phyloP scores from a whole-genome alignment of 805 yeast species.

The Suhomyces prunicola region DNA sequence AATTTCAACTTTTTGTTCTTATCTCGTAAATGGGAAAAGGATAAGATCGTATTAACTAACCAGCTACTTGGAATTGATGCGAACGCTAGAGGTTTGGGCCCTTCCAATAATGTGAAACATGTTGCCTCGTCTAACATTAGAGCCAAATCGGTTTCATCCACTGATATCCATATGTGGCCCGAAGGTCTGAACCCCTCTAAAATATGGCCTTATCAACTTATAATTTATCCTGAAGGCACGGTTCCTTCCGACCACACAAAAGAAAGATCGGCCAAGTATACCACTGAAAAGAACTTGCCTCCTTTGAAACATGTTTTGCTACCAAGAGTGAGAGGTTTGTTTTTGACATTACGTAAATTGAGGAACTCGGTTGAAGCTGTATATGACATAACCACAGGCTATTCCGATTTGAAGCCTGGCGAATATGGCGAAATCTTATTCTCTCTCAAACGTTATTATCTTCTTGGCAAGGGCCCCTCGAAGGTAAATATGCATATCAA shows the following conservation, averaged over 20 bases:
- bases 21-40: slow-evolving; percentile 83
- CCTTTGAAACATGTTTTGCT: slow-evolving; percentile 62
- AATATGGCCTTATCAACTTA: slow-evolving; percentile 53
- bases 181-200: slow-evolving; percentile 19
- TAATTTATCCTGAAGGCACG: slow-evolving; percentile 94
- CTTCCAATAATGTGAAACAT: slow-evolving; percentile 40
- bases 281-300: slow-evolving; percentile 47
- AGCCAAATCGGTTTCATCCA: background rate
- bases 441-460: slow-evolving; percentile 59
- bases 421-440: slow-evolving; percentile 78
- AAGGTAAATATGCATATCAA: slow-evolving; percentile 63
- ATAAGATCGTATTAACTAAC: slow-evolving; percentile 55
- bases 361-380: slow-evolving; percentile 52
- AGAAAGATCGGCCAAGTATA: slow-evolving; percentile 53
- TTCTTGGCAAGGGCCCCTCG: slow-evolving; percentile 71
- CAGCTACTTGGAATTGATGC: slow-evolving; percentile 58
- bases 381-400: slow-evolving; percentile 83
- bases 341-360: slow-evolving; percentile 59
- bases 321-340: slow-evolving; percentile 83
- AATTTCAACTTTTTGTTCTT: slow-evolving; percentile 75
- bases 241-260: slow-evolving; percentile 69
- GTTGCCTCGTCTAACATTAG: slow-evolving; percentile 28
- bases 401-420: slow-evolving; percentile 60
- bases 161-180: slow-evolving; percentile 28
- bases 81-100: slow-evolving; percentile 56